These are phyloP conservation scores for Chamaecyparis obtusa DNA, from an alignment of 75 land plant species.

Conservation along the genomic window DNA sequence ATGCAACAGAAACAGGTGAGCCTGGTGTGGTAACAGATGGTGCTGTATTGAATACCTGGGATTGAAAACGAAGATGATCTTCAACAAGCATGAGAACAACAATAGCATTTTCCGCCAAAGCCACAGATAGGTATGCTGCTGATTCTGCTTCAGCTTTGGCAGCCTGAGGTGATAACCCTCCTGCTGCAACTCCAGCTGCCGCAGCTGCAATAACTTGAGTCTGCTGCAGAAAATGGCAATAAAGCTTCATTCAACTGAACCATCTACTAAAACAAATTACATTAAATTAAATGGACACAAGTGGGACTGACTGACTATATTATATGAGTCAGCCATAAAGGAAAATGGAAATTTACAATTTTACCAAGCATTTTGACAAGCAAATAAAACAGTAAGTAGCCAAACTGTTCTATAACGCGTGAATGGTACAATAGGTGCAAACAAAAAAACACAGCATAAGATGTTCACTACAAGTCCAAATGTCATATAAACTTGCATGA, in stretches of 20 bases:
- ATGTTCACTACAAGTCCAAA: not conserved
- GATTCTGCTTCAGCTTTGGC: constrained; percentile 93
- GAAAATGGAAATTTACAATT: not conserved
- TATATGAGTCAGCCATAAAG: not conserved
- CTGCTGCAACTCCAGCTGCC: constrained; percentile 98
- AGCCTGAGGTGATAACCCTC: constrained; percentile 81
- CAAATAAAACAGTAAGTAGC: not conserved
- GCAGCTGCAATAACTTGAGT: constrained; percentile 99
- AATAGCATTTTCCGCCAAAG: constrained; percentile 96
- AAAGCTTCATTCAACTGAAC: not conserved
- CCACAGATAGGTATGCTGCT: constrained; percentile 93
- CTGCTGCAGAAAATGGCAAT: constrained; percentile 42
- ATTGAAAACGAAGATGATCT: constrained; percentile 94
- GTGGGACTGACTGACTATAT: too few species aligned
- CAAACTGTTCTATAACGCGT: not conserved
- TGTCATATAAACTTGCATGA: not conserved
- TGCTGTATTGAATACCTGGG: constrained; percentile 56
- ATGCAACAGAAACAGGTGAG: constrained; percentile 42
- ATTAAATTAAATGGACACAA: not conserved
- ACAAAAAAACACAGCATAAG: not conserved
- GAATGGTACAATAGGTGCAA: not conserved
- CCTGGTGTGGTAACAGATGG: constrained; percentile 27
- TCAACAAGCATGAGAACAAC: constrained; percentile 99
- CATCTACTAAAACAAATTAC: not conserved
- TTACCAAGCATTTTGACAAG: not conserved